Evolutionary conservation across 164 flowering plant genomes (phyloP).

Genomic region (Nelumbo lutea): DNA sequence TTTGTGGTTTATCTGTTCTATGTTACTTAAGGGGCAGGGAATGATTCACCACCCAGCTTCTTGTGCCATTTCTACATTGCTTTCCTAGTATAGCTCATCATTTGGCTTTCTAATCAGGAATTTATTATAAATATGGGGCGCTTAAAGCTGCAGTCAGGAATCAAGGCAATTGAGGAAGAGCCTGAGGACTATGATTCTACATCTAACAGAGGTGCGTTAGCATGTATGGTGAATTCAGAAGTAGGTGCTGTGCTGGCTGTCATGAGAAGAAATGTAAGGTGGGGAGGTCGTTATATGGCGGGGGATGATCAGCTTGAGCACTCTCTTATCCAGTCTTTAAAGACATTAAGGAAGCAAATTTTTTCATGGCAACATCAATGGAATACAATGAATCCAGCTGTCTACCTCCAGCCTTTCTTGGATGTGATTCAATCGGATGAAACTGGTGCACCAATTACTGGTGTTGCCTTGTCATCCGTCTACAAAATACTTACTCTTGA

Average conservation of each 20-base stretch:
- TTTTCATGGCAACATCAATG: slow-evolving; percentile 20
- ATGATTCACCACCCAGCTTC: no score
- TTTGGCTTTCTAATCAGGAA: no score
- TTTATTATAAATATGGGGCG: not conserved
- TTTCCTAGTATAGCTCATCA: no score
- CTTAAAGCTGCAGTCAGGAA: slow-evolving; percentile 10
- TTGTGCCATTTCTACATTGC: no score
- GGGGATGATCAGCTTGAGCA: slow-evolving; percentile 21
- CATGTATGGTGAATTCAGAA: slow-evolving; percentile 19
- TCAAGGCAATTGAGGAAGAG: slow-evolving; percentile 12
- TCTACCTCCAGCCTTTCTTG: slow-evolving; percentile 20
- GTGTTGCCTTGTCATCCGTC: slow-evolving; percentile 19
- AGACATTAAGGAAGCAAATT: slow-evolving; percentile 14
- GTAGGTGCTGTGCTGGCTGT: slow-evolving; percentile 23
- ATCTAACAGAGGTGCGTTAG: slow-evolving; percentile 12
- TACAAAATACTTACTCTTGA: slow-evolving; percentile 16
- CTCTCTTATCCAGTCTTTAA: slow-evolving; percentile 18
- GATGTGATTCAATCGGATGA: slow-evolving; percentile 19
- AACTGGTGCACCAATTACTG: slow-evolving; percentile 20
- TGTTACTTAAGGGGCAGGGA: no score
- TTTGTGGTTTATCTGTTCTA: no score
- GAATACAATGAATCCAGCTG: slow-evolving; percentile 13
- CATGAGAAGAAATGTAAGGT: slow-evolving; percentile 17
- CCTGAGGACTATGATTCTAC: slow-evolving; percentile 2
- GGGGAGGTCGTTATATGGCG: slow-evolving; percentile 21